These are phyloP conservation scores for Pterula multifida DNA, from an alignment of 1,284 basidiomycete species.

Conservation along the genomic window DNA sequence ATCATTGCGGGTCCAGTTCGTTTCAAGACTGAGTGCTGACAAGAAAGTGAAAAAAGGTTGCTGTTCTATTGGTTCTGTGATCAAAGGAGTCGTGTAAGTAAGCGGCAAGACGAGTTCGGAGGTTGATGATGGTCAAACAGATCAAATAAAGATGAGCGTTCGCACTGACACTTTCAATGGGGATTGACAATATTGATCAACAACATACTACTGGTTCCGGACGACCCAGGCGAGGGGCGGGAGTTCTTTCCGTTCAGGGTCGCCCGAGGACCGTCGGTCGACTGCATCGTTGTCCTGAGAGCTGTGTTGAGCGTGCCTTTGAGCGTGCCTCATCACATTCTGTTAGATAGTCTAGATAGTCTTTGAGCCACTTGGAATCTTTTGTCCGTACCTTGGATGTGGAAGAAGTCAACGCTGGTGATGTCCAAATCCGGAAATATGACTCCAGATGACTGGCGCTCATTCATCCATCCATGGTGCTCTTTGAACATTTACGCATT, in stretches of 20 bases:
- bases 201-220: not conserved
- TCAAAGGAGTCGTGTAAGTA: not conserved
- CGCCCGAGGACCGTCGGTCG: not conserved
- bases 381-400: not conserved
- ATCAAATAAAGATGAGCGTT: not conserved
- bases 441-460: not conserved
- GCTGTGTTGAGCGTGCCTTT: not conserved
- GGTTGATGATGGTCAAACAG: not conserved
- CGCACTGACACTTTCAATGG: not conserved
- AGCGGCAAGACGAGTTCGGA: not conserved
- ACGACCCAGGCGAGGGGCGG: not conserved
- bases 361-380: no score
- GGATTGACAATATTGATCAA: no score
- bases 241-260: not conserved
- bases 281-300: not conserved
- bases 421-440: no score
- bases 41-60: not conserved
- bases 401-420: not conserved
- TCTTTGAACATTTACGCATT: no score
- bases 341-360: no score
- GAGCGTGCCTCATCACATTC: no score
- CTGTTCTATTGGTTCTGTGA: not conserved
- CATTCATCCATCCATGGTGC: not conserved
- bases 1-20: not conserved
- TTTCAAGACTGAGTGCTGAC: not conserved